These are phyloP conservation scores for Plasmodium fragile DNA, from an alignment of 169 alveolate genomes.

Conservation along the genomic window DNA sequence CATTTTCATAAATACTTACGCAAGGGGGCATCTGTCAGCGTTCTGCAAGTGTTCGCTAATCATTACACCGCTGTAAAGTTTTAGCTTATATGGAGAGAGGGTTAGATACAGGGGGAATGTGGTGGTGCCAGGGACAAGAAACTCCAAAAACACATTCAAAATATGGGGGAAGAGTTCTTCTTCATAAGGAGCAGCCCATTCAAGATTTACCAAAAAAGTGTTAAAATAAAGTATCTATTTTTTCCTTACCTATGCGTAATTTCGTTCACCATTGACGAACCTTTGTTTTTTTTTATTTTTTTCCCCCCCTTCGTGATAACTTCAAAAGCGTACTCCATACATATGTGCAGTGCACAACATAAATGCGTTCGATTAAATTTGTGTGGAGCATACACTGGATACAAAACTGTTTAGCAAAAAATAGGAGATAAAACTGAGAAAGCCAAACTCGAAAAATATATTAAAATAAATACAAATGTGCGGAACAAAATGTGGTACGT, in stretches of 20 bases:
- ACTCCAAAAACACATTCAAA: not conserved
- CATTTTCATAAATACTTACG: not conserved
- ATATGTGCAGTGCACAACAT: slow-evolving; percentile 1
- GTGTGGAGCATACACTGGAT: not conserved
- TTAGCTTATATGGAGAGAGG: not conserved
- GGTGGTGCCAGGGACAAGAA: not conserved
- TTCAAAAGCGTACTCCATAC: not conserved
- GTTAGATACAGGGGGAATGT: not conserved
- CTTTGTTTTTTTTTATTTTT: not conserved
- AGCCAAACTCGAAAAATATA: not conserved
- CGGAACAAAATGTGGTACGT: not conserved
- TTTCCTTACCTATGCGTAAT: not conserved
- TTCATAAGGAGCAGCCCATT: not conserved
- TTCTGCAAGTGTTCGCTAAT: not conserved
- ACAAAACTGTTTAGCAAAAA: not conserved
- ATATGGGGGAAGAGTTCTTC: not conserved
- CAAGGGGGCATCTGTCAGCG: not conserved
- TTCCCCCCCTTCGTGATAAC: not conserved
- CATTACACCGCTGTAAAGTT: not conserved
- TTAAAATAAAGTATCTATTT: not conserved
- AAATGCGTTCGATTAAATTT: not conserved
- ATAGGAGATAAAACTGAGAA: not conserved
- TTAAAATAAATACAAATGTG: slow-evolving; percentile 3
- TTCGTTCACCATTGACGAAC: not conserved
- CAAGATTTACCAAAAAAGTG: not conserved